Percentiles rank a stretch among this genome's conserved stretches.
These are phyloP conservation scores for Elsinoe fawcettii DNA, from an alignment of 2,329 filamentous ascomycete species.

Conservation along the genomic window DNA sequence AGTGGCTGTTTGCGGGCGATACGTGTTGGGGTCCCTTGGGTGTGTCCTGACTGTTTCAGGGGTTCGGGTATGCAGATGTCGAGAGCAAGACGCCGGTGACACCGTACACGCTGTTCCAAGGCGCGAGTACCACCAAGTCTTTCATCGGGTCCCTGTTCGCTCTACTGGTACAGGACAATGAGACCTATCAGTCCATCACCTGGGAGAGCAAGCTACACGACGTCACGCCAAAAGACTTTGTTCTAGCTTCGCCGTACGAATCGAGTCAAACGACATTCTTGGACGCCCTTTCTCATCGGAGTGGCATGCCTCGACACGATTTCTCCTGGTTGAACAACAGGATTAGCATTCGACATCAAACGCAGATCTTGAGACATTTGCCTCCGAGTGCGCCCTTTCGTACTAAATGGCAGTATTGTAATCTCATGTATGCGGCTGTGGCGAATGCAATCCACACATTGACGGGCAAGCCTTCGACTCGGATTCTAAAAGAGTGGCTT, in stretches of 20 bases:
- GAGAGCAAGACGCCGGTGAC: conserved; percentile 20
- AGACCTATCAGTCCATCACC: conserved; percentile 25
- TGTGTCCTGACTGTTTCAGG: conserved; percentile 13
- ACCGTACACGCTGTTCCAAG: conserved; percentile 25
- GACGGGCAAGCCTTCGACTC: conserved; percentile 28
- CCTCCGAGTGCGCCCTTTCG: conserved; percentile 32
- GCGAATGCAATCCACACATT: conserved; percentile 41
- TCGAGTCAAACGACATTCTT: conserved; percentile 27
- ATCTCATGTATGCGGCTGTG: conserved; percentile 45
- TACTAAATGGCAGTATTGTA: conserved; percentile 44
- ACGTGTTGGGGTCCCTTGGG: too few relatives aligned
- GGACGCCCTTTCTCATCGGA: conserved; percentile 32
- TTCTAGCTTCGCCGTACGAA: conserved; percentile 24
- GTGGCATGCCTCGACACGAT: conserved; percentile 30
- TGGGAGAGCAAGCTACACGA: conserved; percentile 32
- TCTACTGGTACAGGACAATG: conserved; percentile 24
- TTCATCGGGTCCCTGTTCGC: conserved; percentile 25
- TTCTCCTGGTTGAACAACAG: conserved; percentile 23
- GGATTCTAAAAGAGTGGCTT: conserved; percentile 30
- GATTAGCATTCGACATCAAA: conserved; percentile 30
- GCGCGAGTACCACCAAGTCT: conserved; percentile 27
- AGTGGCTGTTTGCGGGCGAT: too few relatives aligned
- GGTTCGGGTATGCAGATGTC: conserved; percentile 21
- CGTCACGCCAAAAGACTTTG: conserved; percentile 31
- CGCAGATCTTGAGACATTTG: conserved; percentile 38